Percentiles rank a stretch among this genome's conserved stretches.
phyloP scores from a whole-genome alignment of 148 eudicot genomes.

The Salicornia ramosissima region DNA sequence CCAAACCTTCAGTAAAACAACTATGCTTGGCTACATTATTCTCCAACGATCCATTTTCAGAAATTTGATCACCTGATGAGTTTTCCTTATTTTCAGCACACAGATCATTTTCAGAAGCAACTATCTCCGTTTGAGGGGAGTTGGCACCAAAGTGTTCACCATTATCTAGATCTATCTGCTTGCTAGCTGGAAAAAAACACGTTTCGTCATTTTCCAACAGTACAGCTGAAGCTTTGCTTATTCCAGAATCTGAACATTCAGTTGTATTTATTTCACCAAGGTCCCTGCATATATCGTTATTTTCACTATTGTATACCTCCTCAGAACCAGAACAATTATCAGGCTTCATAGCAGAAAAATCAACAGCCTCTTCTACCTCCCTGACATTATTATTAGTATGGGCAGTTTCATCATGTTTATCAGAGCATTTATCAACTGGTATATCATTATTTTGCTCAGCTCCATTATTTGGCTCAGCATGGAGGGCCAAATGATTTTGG shows the following conservation, averaged over 20 bases:
- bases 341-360: slow-evolving; percentile 23
- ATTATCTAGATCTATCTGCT: slow-evolving; percentile 23
- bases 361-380: slow-evolving; percentile 28
- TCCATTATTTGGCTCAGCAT: slow-evolving; percentile 20
- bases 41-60: slow-evolving; percentile 16
- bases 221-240: slow-evolving; percentile 15
- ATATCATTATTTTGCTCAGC: slow-evolving; percentile 16
- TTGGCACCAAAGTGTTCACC: slow-evolving; percentile 12
- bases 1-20: slow-evolving; percentile 22
- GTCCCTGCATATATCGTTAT: slow-evolving; percentile 23
- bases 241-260: slow-evolving; percentile 21
- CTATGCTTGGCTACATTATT: slow-evolving; percentile 12
- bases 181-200: slow-evolving; percentile 18
- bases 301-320: slow-evolving; percentile 27
- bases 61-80: slow-evolving; percentile 17
- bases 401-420: slow-evolving; percentile 13
- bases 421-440: slow-evolving; percentile 26
- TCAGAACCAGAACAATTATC: slow-evolving; percentile 33
- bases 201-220: slow-evolving; percentile 25
- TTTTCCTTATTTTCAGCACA: slow-evolving; percentile 25
- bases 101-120: slow-evolving; percentile 28
- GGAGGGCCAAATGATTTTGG: slow-evolving; percentile 21
- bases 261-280: slow-evolving; percentile 21
- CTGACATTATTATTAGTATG: slow-evolving; percentile 25
- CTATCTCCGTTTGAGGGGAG: slow-evolving; percentile 17